Evolutionary conservation across 257 asterid genomes (phyloP), one percentile per base, ranked within the genome.

Genomic region (Oldenlandia corymbosa): DNA sequence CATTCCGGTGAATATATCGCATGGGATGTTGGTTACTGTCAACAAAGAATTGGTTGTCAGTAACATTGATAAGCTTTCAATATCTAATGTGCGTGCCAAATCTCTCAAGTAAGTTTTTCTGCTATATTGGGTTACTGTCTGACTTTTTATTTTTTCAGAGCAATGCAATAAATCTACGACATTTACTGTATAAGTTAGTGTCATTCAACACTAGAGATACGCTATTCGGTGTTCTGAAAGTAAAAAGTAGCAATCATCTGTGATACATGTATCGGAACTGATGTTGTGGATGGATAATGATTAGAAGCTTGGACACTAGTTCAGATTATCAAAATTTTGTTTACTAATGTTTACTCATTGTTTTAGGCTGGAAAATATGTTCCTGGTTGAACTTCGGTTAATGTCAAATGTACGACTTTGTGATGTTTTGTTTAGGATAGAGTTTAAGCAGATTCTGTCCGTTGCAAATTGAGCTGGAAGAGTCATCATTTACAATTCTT

Each of bases 31-130:
- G 53, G 80, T 64, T 71, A 81, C 86, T 62, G 83, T 93, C 72
- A 70, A 85, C 18, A 90, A 72, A 10, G 97, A 90, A 65, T 78
- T 93, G 95, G 99, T 93, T 32, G 88, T 83, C 68, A 85, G 84
- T 52, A 75, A 93, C 82, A 85, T 93, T n/a, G 99, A 93, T 81
- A 93, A 87, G 82, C 97, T 93, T 67, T 93, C 99, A 0, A 82
- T 93, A 81, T 93, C 99, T 46, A 93, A 93, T 79, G 87, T 93
- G 62, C 83, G 76, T 47, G 85, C 97, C 42, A 47, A 81, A 69
- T 93, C 97, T 23, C 51, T 78, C 58, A 90, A 87, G 97, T 90
- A 83, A 84, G 97, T 30, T 28, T 14, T 36, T 10, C 16, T 10
- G 12, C 2, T n/a, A 3, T 39, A 6, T 11, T 43, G 48, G 16